Evolutionary conservation across 805 yeast species (phyloP).

Genomic region (Metahyphopichia silvanorum): DNA sequence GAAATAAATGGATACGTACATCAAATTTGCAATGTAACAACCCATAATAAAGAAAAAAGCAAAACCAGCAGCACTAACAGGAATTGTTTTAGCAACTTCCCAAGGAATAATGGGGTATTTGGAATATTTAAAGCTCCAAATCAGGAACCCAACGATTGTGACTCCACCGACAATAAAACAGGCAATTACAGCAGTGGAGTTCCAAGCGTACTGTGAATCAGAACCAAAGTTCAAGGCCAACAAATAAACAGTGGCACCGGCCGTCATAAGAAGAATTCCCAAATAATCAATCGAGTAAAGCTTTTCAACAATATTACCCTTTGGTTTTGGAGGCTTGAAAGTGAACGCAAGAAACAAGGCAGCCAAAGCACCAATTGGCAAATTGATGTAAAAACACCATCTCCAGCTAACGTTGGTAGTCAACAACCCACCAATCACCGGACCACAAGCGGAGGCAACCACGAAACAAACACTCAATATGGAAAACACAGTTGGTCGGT

Average conservation of each 20-base stretch:
- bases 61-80: slow-evolving; percentile 30
- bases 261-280: slow-evolving; percentile 36
- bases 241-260: slow-evolving; percentile 36
- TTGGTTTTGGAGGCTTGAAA: slow-evolving; percentile 38
- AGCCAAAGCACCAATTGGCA: slow-evolving; percentile 54
- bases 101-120: slow-evolving; percentile 37
- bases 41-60: slow-evolving; percentile 16
- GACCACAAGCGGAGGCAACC: slow-evolving; percentile 49
- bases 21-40: slow-evolving; percentile 28
- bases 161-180: slow-evolving; percentile 42
- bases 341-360: slow-evolving; percentile 25
- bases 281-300: slow-evolving; percentile 36
- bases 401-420: slow-evolving; percentile 56
- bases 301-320: slow-evolving; percentile 27
- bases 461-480: slow-evolving; percentile 35
- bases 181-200: slow-evolving; percentile 42
- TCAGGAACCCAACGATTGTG: slow-evolving; percentile 20
- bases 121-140: slow-evolving; percentile 33
- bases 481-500: slow-evolving; percentile 26
- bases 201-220: slow-evolving; percentile 39
- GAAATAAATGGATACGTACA: slow-evolving; percentile 26
- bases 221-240: slow-evolving; percentile 50
- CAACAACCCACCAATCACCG: slow-evolving; percentile 58
- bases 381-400: slow-evolving; percentile 63
- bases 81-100: slow-evolving; percentile 27